phyloP scores from a whole-genome alignment of 2,329 filamentous ascomycete species.

The Corniculantispora saksenae region DNA sequence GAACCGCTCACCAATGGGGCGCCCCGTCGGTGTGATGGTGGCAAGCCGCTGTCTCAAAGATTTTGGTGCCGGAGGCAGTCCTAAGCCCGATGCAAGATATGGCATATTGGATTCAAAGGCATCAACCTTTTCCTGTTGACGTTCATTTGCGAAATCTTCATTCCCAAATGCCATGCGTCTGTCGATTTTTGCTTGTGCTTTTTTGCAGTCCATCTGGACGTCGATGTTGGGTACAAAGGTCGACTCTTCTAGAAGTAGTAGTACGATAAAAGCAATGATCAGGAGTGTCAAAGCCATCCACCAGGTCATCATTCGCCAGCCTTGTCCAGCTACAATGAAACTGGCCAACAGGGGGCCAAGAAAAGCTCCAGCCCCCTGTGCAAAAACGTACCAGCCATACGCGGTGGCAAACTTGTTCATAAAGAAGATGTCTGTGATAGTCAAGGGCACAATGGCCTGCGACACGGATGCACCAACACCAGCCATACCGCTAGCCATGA shows the following conservation, averaged over 20 bases:
- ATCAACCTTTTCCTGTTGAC: background rate
- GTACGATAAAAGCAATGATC: background rate
- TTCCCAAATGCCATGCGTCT: background rate
- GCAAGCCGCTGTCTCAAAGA: background rate
- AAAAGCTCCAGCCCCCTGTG: slow-evolving; percentile 30
- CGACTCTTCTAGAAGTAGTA: background rate
- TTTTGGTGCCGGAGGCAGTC: background rate
- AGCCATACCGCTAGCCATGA: slow-evolving; percentile 24
- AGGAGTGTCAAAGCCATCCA: background rate
- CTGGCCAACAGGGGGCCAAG: slow-evolving; percentile 26
- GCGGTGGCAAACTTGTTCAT: slow-evolving; percentile 32
- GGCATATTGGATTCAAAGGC: background rate
- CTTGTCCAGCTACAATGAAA: slow-evolving; percentile 25
- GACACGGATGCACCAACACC: slow-evolving; percentile 41
- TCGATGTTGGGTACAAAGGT: background rate
- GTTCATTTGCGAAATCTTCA: background rate
- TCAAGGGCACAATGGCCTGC: slow-evolving; percentile 40
- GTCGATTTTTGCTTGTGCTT: background rate
- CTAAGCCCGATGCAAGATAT: background rate
- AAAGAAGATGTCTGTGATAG: slow-evolving; percentile 36
- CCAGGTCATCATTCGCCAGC: slow-evolving; percentile 34
- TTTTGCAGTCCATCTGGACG: background rate
- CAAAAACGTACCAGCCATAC: slow-evolving; percentile 32
- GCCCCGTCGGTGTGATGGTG: background rate
- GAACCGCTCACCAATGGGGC: background rate